A percentile compares a stretch with the other conserved stretches of the same genome.
phyloP scores from a whole-genome alignment of 352 stramenopile genomes.

The Phytopythium mirpurense region DNA sequence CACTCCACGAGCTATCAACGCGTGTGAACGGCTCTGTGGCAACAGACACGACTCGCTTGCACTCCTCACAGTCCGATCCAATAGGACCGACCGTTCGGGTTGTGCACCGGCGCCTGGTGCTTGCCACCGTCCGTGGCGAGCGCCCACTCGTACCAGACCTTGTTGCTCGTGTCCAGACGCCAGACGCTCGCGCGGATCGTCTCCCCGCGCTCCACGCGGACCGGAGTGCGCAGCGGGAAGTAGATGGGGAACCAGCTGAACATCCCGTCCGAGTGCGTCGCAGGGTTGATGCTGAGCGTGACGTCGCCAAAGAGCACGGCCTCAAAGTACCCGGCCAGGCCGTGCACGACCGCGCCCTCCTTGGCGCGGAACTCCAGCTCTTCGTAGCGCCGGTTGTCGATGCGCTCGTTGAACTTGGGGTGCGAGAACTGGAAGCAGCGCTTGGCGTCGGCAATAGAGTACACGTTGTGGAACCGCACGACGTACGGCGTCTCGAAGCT shows the following conservation, averaged over 20 bases:
- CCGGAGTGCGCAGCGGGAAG: conserved; percentile 92
- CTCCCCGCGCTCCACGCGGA: conserved; percentile 79
- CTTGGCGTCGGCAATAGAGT: conserved; percentile 79
- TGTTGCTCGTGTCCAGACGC: conserved; percentile 78
- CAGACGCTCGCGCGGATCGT: conserved; percentile 90
- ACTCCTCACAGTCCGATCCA: conserved; percentile 88
- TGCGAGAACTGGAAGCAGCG: conserved; percentile 94
- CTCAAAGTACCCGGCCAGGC: conserved; percentile 96
- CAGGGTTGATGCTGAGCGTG: conserved; percentile 93
- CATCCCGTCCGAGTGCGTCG: conserved; percentile 95
- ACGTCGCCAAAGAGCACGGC: conserved; percentile 92
- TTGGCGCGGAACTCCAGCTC: conserved; percentile 50
- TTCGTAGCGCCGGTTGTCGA: conserved; percentile 83
- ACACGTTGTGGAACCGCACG: conserved; percentile 92
- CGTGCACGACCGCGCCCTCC: conserved; percentile 84
- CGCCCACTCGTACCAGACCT: conserved; percentile 99
- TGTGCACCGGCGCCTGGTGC: conserved; percentile 89
- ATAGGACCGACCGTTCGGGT: conserved; percentile 94
- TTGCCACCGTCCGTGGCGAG: conserved; percentile 45
- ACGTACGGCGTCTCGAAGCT: conserved; percentile 97
- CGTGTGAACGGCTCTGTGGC: too few species aligned
- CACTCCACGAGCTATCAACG: too few species aligned
- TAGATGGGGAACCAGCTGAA: conserved; percentile 99
- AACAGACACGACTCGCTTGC: background rate
- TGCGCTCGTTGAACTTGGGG: conserved; percentile 62